Conservation (phyloP, 2,329 filamentous ascomycete species). For the Botrytis paeoniae region DNA sequence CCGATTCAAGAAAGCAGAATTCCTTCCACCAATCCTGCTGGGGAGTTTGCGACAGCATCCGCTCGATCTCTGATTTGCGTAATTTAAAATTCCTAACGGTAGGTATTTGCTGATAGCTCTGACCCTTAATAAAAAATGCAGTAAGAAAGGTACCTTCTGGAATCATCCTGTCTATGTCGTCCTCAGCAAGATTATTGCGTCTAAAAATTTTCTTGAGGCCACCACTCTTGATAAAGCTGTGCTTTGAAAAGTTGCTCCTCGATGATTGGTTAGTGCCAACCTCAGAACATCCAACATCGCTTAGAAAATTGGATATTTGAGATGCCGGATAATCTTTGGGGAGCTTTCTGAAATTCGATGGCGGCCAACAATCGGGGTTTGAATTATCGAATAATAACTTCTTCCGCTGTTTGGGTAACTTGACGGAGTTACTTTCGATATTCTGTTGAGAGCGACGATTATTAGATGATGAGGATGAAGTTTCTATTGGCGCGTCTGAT, state of each 20-base stretch:
- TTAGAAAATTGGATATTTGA: too few species aligned
- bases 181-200: neutral
- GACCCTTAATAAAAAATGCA: neutral
- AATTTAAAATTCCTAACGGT: neutral
- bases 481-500: too few species aligned
- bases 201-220: neutral
- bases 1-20: neutral
- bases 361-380: too few species aligned
- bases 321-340: too few species aligned
- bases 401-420: too few species aligned
- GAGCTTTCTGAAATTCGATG: too few species aligned
- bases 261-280: neutral
- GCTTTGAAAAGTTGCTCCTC: neutral
- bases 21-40: slow-evolving; percentile 2
- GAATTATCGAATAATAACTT: too few species aligned
- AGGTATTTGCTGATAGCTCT: neutral
- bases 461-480: too few species aligned
- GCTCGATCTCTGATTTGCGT: neutral
- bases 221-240: neutral
- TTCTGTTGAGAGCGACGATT: too few species aligned
- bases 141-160: neutral
- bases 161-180: neutral
- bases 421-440: too few species aligned
- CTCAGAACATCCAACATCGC: neutral
- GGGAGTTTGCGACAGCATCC: neutral